phyloP scores from a whole-genome alignment of 2,329 filamentous ascomycete genomes.

The Colletotrichum euphorbiae region DNA sequence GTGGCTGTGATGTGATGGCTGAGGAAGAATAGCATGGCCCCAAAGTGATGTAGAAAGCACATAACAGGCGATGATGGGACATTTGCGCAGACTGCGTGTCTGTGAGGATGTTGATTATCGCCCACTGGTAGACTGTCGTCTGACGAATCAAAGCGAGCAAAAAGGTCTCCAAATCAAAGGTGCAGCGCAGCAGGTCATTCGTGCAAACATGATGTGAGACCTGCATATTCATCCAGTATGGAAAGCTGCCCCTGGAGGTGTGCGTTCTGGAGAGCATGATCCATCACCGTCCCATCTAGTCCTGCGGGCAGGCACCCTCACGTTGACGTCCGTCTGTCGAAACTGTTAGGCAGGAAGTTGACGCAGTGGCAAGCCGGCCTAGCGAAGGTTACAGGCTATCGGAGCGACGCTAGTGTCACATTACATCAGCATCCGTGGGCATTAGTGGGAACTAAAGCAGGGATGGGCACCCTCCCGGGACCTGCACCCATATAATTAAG shows the following conservation, averaged over 20 bases:
- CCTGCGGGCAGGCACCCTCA: constrained; percentile 33
- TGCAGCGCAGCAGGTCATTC: constrained; percentile 26
- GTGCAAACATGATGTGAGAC: constrained; percentile 33
- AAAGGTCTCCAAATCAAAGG: constrained; percentile 13
- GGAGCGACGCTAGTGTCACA: constrained; percentile 27
- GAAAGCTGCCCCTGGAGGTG: constrained; percentile 26
- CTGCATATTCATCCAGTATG: constrained; percentile 30
- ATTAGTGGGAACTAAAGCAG: constrained; percentile 6
- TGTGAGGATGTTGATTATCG: constrained; percentile 4
- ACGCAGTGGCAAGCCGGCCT: not conserved
- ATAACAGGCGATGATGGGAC: no score
- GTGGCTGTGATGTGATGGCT: no score
- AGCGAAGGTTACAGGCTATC: constrained; percentile 19
- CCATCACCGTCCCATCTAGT: constrained; percentile 31
- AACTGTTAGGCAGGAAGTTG: constrained; percentile 23
- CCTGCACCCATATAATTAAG: constrained; percentile 35
- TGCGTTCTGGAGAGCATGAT: constrained; percentile 32
- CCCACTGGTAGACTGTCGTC: not conserved
- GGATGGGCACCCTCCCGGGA: constrained; percentile 34
- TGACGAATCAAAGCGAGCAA: constrained; percentile 19
- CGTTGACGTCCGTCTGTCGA: constrained; percentile 26
- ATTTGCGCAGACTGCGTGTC: not conserved
- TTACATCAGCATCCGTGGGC: constrained; percentile 36
- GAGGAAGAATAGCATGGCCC: no score
- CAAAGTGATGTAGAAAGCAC: no score